These are phyloP conservation scores for Byssochlamys sp. DNA, from an alignment of 2,329 filamentous ascomycete species.

Conservation along the genomic window DNA sequence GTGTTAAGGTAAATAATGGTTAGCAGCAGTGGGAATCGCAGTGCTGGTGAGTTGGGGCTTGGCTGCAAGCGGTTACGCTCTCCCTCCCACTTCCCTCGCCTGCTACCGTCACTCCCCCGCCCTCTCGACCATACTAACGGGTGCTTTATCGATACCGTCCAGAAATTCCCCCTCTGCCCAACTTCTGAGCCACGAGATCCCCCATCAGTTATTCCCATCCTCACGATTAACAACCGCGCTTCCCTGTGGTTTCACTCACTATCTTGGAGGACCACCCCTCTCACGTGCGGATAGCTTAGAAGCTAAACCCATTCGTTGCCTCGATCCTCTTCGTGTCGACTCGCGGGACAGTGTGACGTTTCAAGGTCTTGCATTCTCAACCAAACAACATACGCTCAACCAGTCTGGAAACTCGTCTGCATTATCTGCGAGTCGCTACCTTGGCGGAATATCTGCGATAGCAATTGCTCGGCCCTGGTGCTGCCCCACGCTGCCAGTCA, in stretches of 20 bases:
- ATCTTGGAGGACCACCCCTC: neutral
- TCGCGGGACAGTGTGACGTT: neutral
- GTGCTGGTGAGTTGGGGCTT: neutral
- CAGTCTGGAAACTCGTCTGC: neutral
- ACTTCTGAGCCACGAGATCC: neutral
- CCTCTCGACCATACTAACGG: neutral
- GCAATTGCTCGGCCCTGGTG: neutral
- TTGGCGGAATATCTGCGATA: neutral
- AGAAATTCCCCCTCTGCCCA: neutral
- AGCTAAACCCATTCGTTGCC: neutral
- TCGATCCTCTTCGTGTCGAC: neutral
- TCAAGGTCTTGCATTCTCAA: neutral
- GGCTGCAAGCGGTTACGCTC: neutral
- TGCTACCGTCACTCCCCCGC: neutral
- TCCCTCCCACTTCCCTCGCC: neutral
- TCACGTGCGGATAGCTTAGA: neutral
- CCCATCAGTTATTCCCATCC: neutral
- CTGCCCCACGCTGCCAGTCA: neutral
- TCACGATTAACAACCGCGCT: neutral
- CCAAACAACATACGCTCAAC: neutral
- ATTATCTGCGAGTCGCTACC: neutral
- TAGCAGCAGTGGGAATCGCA: neutral
- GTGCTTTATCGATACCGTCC: neutral
- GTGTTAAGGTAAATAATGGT: neutral
- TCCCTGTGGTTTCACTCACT: neutral